Base-by-base conservation (phyloP, 2,329 filamentous ascomycete species). In the Exophiala alcalophila region DNA sequence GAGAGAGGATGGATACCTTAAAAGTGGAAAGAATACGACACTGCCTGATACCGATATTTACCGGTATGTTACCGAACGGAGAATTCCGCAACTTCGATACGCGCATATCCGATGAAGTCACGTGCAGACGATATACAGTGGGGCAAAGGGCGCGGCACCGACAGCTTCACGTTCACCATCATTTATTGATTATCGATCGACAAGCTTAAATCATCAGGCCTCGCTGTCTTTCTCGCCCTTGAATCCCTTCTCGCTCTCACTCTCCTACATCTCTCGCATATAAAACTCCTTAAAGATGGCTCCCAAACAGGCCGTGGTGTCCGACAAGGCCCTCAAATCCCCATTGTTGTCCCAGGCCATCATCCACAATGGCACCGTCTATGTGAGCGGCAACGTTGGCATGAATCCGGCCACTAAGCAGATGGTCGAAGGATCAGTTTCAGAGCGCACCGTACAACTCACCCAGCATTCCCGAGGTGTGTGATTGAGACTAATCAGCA, bases 311-410 rank as follows among this genome's bases (percentile, higher is more conserved):
- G 35, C 44, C 14, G 39, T 57, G 25, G 31, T 26, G 19, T 47
- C 54, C 18, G 49, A 52, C 12, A 43, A 54, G 18, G 58, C 56
- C 5, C 48, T 57, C 15, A 52, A 53, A 12, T 57, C 56, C 23
- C 45, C 52, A 6, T 40, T 58, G 23, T 48, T 60, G 33, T 57
- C 54, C 5, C 59, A 61, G 25, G 58, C 50, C 2, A 53, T 59
- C 36, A 47, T 57, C 30, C 49, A 40, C 50, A 56, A 56, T 42
- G 58, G 54, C 10, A 55, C 55, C 19, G 41, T 60, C 27, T 60
- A 55, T 31, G 53, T 55, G 21, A 55, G 49, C 15, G 59, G 58
- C 11, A 53, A 52, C 24, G 41, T 61, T 9, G 59, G 57, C 9
- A 48, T 59, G 8, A 44, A 54, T 18, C 50, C 52, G 6, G 30